phyloP scores from a whole-genome alignment of 192 early-diverging fungal genomes.

The Ramicandelaber brevisporus region DNA sequence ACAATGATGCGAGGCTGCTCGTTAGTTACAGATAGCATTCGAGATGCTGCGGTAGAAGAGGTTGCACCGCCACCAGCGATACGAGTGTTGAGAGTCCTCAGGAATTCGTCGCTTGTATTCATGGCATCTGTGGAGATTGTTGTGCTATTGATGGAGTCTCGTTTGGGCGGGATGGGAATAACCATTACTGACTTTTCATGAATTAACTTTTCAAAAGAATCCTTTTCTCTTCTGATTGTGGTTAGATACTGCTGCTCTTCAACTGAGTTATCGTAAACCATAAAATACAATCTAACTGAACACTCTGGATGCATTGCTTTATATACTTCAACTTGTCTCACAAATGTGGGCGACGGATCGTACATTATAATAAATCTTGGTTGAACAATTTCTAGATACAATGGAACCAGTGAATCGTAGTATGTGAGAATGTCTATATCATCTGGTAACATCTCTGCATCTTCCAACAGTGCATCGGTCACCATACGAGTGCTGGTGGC shows the following conservation, averaged over 20 bases:
- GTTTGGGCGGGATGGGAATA: slow-evolving; percentile 9
- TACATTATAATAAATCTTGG: slow-evolving; percentile 79
- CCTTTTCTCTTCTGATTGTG: slow-evolving; percentile 62
- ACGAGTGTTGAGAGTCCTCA: slow-evolving; percentile 25
- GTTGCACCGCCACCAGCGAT: slow-evolving; percentile 35
- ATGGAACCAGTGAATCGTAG: slow-evolving; percentile 29
- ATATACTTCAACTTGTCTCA: slow-evolving; percentile 60
- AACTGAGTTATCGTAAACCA: slow-evolving; percentile 80
- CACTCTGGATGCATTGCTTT: slow-evolving; percentile 22
- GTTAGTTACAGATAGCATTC: neutral
- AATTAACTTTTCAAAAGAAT: slow-evolving; percentile 82
- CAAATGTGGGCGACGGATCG: slow-evolving; percentile 66
- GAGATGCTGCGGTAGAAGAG: too few relatives aligned
- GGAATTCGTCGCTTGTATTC: neutral
- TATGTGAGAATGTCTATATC: slow-evolving; percentile 28
- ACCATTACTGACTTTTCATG: slow-evolving; percentile 51
- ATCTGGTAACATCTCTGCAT: slow-evolving; percentile 19
- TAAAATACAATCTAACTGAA: slow-evolving; percentile 60
- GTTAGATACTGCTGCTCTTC: slow-evolving; percentile 86
- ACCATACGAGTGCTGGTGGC: neutral
- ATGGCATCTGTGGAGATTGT: too few relatives aligned
- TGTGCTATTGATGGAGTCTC: too few relatives aligned
- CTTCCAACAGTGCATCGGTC: slow-evolving; percentile 9
- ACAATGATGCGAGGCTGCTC: slow-evolving; percentile 29
- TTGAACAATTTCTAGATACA: slow-evolving; percentile 30